Evolutionary conservation across 2,329 filamentous ascomycete species (phyloP), one percentile per base, ranked within the genome.

Genomic region (Bisporella sp.): DNA sequence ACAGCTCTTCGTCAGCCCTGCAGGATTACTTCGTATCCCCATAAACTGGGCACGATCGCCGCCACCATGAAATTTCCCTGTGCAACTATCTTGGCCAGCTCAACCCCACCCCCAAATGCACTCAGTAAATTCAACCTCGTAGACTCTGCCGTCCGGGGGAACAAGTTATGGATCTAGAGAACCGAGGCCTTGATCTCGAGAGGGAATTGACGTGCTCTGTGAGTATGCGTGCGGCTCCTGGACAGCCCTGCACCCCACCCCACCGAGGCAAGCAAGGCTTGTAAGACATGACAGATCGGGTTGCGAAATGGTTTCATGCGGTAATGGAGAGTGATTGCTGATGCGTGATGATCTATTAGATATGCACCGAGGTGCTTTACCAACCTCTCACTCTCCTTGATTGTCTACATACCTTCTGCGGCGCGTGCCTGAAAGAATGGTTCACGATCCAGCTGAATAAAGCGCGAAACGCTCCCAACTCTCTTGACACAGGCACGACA

Each of bases 181-280:
- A 71, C 60, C 68, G 72, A 55, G 73, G 71, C 52, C 68, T 82
- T 63, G 89, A 95, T 69, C 76, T 96, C 61, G 93, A 96, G 73
- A 92, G 85, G 69, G 93, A 99, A 78, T 75, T 97, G 71, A 91
- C 86, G 48, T 97, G 92, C 74, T 95, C 92, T 66, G 91, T 96
- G 78, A 72, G 87, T 81, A 41, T 39, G 8, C 21, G 21, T 21
- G 21, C 21, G 21, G 21, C 21, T 21, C 21, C 21, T 21, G 21
- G 21, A 29, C 30, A 11, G 31, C 41, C 35, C 31, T 31, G 46
- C 40, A 32, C 43, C 31, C 50, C 40, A 9, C 43, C 37, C 48
- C 47, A 47, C 29, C 41, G 41, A 42, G 41, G 41, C 7, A 42
- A 21, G 11, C 11, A 49, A 42, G 13, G 32, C 47, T 46, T 51